Evolutionary conservation across 192 early-diverging fungal species (phyloP).

Genomic region (Phycomyces nitens): DNA sequence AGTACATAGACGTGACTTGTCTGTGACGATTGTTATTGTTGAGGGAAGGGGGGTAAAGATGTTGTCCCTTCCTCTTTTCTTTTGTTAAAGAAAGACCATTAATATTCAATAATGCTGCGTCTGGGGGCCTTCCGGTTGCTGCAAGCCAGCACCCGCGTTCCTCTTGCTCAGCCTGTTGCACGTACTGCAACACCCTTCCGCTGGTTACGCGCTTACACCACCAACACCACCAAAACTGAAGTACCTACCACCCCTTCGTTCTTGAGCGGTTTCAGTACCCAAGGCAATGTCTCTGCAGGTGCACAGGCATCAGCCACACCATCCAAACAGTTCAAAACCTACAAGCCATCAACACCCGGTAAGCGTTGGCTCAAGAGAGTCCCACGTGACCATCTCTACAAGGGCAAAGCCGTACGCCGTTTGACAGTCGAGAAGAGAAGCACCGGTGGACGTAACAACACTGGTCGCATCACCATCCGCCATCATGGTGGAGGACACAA

Average conservation of each 20-base stretch:
- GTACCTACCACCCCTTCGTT: constrained; percentile 9
- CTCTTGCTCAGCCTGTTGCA: neutral
- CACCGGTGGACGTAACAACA: constrained; percentile 85
- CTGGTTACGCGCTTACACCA: constrained; percentile 17
- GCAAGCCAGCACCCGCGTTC: neutral
- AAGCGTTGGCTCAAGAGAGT: constrained; percentile 80
- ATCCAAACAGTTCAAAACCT: constrained; percentile 81
- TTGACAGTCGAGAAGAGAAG: constrained; percentile 80
- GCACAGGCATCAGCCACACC: constrained; percentile 24
- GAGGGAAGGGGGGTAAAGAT: neutral
- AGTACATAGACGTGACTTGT: too few relatives aligned
- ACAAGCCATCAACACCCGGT: constrained; percentile 86
- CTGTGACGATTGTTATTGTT: constrained; percentile 1
- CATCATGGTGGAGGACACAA: constrained; percentile 94
- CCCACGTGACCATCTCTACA: constrained; percentile 82
- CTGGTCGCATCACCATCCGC: constrained; percentile 85
- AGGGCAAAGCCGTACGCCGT: constrained; percentile 76
- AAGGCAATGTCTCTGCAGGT: constrained; percentile 14
- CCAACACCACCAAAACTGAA: neutral
- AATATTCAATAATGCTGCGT: constrained; percentile 17
- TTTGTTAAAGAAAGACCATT: neutral
- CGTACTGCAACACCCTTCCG: neutral
- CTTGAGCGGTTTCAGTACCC: constrained; percentile 24
- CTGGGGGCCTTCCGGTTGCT: constrained; percentile 16
- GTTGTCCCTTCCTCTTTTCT: constrained; percentile 6